Evolutionary conservation across 202 grass and related monocot genomes (phyloP).

Genomic region (Brachypodium distachyon): DNA sequence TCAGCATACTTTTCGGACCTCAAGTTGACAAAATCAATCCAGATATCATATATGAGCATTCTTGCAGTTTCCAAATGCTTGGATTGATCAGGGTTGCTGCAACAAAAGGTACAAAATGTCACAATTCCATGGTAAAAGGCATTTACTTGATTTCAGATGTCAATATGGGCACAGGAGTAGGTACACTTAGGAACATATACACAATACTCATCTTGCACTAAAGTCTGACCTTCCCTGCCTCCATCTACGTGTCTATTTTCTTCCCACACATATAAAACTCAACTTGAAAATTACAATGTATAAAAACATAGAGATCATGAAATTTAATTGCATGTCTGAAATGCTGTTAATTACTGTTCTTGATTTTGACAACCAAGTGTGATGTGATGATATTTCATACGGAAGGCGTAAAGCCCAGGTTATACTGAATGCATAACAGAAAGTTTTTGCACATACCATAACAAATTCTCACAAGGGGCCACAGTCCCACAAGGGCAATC

Average conservation of each 20-base stretch:
- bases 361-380: not conserved
- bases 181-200: not conserved
- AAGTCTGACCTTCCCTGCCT: not conserved
- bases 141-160: not conserved
- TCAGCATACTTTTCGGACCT: slow-evolving; percentile 91
- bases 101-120: slow-evolving; percentile 12
- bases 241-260: not conserved
- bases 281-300: not conserved
- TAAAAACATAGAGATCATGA: not conserved
- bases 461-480: not conserved
- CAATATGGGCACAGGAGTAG: not conserved
- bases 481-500: not conserved
- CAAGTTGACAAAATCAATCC: slow-evolving; percentile 99
- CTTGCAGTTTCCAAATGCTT: slow-evolving; percentile 96
- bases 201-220: not conserved
- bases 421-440: too few relatives aligned
- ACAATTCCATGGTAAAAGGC: slow-evolving; percentile 1
- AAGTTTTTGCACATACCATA: not conserved
- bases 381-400: not conserved
- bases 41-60: slow-evolving; percentile 67
- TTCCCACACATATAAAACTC: not conserved
- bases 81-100: slow-evolving; percentile 97
- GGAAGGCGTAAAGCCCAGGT: not conserved
- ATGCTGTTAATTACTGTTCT: not conserved
- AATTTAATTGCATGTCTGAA: not conserved